These are phyloP conservation scores for Mortierella hygrophila DNA, from an alignment of 192 early-diverging fungal genomes.

Conservation along the genomic window DNA sequence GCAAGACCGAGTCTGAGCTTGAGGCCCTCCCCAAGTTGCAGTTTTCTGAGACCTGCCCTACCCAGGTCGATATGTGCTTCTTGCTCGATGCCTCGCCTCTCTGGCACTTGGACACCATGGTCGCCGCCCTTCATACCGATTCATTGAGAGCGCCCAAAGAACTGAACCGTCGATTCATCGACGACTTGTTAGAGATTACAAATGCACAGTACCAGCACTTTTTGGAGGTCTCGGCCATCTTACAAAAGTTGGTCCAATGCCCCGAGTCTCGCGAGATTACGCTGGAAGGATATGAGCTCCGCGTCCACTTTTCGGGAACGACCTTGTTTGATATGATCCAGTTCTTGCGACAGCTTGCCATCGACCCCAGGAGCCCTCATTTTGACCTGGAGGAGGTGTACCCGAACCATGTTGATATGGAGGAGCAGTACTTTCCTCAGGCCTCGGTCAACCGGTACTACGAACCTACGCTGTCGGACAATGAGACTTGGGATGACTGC, in stretches of 20 bases:
- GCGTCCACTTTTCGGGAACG: slow-evolving; percentile 45
- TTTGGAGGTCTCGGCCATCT: slow-evolving; percentile 48
- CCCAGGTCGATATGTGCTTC: slow-evolving; percentile 53
- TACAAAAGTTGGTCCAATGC: slow-evolving; percentile 39
- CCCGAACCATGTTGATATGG: slow-evolving; percentile 8
- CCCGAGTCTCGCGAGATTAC: slow-evolving; percentile 46
- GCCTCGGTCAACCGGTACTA: slow-evolving; percentile 43
- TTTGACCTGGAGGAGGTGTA: slow-evolving; percentile 49
- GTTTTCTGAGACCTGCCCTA: slow-evolving; percentile 32
- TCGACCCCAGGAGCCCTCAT: slow-evolving; percentile 49
- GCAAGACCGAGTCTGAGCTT: slow-evolving; percentile 35
- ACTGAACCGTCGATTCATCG: slow-evolving; percentile 36
- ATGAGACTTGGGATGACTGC: slow-evolving; percentile 48
- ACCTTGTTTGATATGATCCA: slow-evolving; percentile 45
- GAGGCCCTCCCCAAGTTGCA: slow-evolving; percentile 37
- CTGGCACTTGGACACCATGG: slow-evolving; percentile 55
- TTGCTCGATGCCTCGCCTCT: slow-evolving; percentile 50
- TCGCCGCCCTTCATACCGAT: slow-evolving; percentile 48
- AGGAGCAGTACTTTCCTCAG: slow-evolving; percentile 45
- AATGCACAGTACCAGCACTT: slow-evolving; percentile 54
- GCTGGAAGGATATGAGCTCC: slow-evolving; percentile 49
- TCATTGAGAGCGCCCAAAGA: slow-evolving; percentile 47
- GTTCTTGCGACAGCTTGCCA: slow-evolving; percentile 30
- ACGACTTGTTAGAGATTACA: slow-evolving; percentile 45
- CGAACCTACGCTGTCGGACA: slow-evolving; percentile 22